Evolutionary conservation across 768 basidiomycete species (phyloP).

Genomic region (Artomyces pyxidatus): DNA sequence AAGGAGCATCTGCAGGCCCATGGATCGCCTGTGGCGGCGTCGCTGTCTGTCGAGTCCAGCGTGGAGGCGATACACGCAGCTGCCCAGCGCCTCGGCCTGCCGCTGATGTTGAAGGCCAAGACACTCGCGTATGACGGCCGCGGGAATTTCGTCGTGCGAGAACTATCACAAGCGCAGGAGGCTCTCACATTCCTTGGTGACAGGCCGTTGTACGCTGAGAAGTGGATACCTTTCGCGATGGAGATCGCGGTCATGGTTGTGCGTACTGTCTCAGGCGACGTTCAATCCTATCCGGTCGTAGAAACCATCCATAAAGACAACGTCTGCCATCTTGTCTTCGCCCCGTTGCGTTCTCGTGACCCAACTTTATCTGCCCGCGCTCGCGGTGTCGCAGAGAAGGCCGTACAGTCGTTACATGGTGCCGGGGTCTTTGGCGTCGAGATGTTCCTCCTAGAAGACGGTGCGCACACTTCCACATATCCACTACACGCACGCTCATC

Average conservation of each 20-base stretch:
- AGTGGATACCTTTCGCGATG: slow-evolving; percentile 81
- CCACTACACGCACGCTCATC: background rate
- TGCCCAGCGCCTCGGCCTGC: slow-evolving; percentile 59
- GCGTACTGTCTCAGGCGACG: slow-evolving; percentile 61
- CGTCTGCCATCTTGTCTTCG: slow-evolving; percentile 89
- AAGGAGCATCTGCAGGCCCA: slow-evolving; percentile 47
- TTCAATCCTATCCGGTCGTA: slow-evolving; percentile 81
- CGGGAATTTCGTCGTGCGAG: slow-evolving; percentile 77
- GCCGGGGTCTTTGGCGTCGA: slow-evolving; percentile 97
- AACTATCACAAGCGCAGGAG: slow-evolving; percentile 41
- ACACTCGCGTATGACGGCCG: slow-evolving; percentile 94
- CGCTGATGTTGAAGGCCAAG: slow-evolving; percentile 94
- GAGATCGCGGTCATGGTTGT: slow-evolving; percentile 99
- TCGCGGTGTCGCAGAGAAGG: slow-evolving; percentile 66
- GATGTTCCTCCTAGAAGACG: slow-evolving; percentile 89
- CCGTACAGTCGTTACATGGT: slow-evolving; percentile 70
- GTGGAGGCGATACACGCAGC: slow-evolving; percentile 44
- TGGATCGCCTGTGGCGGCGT: slow-evolving; percentile 51
- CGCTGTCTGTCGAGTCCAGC: slow-evolving; percentile 48
- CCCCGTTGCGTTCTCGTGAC: slow-evolving; percentile 65
- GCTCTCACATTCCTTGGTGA: slow-evolving; percentile 52
- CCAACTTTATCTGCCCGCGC: slow-evolving; percentile 50
- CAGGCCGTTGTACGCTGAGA: slow-evolving; percentile 85
- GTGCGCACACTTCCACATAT: slow-evolving; percentile 32
- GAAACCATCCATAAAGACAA: slow-evolving; percentile 94